Percentiles rank a stretch among this genome's conserved stretches.
phyloP scores from a whole-genome alignment of 169 alveolate species.

The Nephromyces sp. region DNA sequence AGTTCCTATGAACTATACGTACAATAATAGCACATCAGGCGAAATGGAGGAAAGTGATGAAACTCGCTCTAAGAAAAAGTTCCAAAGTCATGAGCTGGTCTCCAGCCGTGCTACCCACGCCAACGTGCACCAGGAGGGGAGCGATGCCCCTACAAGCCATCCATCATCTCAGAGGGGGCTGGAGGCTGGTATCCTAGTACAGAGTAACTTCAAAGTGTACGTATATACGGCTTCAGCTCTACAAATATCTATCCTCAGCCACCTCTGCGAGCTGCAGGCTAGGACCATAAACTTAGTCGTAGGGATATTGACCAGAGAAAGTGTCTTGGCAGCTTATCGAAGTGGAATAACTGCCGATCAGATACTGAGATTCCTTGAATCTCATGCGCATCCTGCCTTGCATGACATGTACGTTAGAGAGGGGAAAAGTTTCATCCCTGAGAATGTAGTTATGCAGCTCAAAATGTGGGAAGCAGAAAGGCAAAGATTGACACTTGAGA shows the following conservation, averaged over 20 bases:
- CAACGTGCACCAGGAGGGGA: too few relatives aligned
- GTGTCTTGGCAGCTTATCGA: conserved; percentile 64
- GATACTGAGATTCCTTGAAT: conserved; percentile 61
- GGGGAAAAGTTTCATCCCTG: conserved; percentile 50
- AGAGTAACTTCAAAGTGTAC: conserved; percentile 76
- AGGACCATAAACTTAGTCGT: conserved; percentile 69
- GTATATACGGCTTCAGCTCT: conserved; percentile 70
- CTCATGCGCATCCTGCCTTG: conserved; percentile 55
- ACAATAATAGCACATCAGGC: too few relatives aligned
- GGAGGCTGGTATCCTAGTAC: conserved; percentile 69
- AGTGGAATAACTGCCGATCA: conserved; percentile 74
- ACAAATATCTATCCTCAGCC: conserved; percentile 64
- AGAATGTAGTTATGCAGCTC: conserved; percentile 66
- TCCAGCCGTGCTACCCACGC: too few relatives aligned
- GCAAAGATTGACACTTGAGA: conserved; percentile 55
- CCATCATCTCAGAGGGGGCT: conserved; percentile 9
- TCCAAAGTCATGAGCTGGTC: too few relatives aligned
- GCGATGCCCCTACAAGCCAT: neutral
- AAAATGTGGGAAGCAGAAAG: conserved; percentile 77
- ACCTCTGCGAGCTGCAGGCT: conserved; percentile 71
- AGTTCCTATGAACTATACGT: too few relatives aligned
- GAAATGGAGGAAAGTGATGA: too few relatives aligned
- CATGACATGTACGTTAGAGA: conserved; percentile 1
- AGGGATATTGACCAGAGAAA: conserved; percentile 69
- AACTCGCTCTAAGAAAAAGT: too few relatives aligned